Percentiles rank a stretch among this genome's conserved stretches.
Evolutionary conservation across 2,329 filamentous ascomycete species (phyloP).

Genomic region (Fusarium dlaminii): DNA sequence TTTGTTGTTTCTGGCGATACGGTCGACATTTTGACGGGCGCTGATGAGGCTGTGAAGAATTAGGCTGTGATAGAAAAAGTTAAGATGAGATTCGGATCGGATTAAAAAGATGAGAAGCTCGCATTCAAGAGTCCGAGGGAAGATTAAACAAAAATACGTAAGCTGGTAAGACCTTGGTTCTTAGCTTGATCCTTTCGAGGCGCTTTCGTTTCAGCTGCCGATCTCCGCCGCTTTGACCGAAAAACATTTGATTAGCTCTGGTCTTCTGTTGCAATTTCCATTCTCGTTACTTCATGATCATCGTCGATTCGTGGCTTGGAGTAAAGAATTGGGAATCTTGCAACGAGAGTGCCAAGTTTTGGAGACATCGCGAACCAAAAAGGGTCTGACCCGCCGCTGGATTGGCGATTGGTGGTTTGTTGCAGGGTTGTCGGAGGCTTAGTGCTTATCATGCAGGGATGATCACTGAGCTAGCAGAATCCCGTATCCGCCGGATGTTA

Average conservation of each 20-base stretch:
- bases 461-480: not conserved
- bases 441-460: constrained; percentile 13
- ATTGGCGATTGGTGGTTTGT: not conserved
- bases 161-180: not conserved
- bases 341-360: not conserved
- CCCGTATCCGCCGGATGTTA: not conserved
- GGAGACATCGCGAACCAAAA: not conserved
- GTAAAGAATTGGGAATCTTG: not conserved
- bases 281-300: fast-evolving
- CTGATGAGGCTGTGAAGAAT: not conserved
- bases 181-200: not conserved
- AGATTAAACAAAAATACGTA: constrained; percentile 3
- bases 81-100: not conserved
- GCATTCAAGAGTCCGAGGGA: not conserved
- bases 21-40: constrained; percentile 3
- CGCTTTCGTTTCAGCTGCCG: constrained; percentile 4
- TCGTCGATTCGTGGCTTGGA: fast-evolving
- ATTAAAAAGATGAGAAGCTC: not conserved
- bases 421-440: not conserved
- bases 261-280: fast-evolving
- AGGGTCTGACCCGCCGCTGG: not conserved
- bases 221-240: not conserved
- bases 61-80: not conserved
- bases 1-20: constrained; percentile 21
- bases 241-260: not conserved